phyloP scores from a whole-genome alignment of 495 filamentous ascomycete genomes.

The Talaromyces liani region DNA sequence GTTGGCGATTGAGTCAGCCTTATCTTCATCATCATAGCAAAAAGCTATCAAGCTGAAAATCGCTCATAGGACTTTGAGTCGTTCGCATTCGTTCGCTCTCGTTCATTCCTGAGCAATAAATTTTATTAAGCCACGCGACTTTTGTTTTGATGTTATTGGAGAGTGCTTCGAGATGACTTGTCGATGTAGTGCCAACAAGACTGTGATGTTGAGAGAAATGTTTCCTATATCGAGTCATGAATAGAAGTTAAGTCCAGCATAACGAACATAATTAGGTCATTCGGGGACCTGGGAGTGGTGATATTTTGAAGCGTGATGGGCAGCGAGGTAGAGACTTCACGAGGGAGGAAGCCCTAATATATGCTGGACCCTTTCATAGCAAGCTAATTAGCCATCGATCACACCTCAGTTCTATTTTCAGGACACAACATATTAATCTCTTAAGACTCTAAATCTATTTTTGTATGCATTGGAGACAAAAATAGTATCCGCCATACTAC shows the following conservation, averaged over 20 bases:
- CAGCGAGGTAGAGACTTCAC: not conserved
- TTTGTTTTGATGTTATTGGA: conserved; percentile 1
- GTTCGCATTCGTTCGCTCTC: not conserved
- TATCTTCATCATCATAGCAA: not conserved
- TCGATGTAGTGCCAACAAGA: not conserved
- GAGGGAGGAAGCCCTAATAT: not conserved
- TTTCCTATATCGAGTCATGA: not conserved
- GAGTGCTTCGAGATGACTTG: not conserved
- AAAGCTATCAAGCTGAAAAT: not conserved
- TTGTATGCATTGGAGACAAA: not conserved
- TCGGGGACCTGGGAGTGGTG: not conserved
- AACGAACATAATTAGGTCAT: not conserved
- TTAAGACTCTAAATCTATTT: not conserved
- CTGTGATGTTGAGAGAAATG: not conserved
- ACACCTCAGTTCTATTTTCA: not conserved
- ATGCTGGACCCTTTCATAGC: not conserved
- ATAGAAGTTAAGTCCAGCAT: not conserved
- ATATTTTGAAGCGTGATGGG: not conserved
- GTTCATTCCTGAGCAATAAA: not conserved
- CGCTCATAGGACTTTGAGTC: not conserved
- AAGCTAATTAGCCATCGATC: not conserved
- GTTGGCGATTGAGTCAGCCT: not conserved
- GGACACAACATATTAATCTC: not conserved
- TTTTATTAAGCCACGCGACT: conserved; percentile 3
- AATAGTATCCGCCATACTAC: not conserved